Evolutionary conservation across 768 basidiomycete species (phyloP).

Genomic region (Rhodotorula sphaerocarpa): DNA sequence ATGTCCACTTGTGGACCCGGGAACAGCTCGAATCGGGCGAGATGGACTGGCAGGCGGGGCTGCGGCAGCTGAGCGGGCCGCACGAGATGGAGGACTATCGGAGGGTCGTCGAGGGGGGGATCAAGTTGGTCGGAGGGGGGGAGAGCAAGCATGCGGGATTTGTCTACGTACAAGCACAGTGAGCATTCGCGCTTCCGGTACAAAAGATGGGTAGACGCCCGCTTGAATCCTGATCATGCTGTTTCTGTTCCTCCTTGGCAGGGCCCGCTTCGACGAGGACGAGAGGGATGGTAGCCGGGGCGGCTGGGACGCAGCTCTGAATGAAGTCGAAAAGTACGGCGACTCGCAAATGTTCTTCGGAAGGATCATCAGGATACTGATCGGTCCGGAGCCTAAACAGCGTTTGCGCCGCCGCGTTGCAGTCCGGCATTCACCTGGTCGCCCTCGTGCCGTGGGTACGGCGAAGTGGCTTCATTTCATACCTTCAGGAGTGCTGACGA

Average conservation of each 20-base stretch:
- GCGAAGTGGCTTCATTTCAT: background rate
- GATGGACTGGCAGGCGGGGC: background rate
- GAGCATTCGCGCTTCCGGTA: background rate
- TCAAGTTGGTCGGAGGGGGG: constrained; percentile 1
- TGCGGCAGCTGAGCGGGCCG: constrained; percentile 5
- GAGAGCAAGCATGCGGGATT: constrained; percentile 1
- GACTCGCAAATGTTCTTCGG: background rate
- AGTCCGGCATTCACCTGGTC: background rate
- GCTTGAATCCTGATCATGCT: too few species aligned
- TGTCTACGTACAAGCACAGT: constrained; percentile 29
- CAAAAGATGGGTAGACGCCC: background rate
- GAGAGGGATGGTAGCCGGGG: constrained; percentile 18
- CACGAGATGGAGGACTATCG: constrained; percentile 13
- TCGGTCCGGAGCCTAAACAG: background rate
- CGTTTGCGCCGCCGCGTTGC: constrained; percentile 13
- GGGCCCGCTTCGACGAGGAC: constrained; percentile 10
- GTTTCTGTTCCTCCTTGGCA: background rate
- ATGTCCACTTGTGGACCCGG: constrained; percentile 13
- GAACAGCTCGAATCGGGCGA: constrained; percentile 2
- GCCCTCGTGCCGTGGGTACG: constrained; percentile 31
- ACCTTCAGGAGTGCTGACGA: background rate
- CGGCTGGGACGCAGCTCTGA: constrained; percentile 26
- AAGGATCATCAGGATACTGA: accelerated
- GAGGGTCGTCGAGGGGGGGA: background rate
- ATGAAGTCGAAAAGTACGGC: constrained; percentile 27